These are phyloP conservation scores for Apiotrichum montevideense DNA, from an alignment of 1,284 basidiomycete species.

Conservation along the genomic window DNA sequence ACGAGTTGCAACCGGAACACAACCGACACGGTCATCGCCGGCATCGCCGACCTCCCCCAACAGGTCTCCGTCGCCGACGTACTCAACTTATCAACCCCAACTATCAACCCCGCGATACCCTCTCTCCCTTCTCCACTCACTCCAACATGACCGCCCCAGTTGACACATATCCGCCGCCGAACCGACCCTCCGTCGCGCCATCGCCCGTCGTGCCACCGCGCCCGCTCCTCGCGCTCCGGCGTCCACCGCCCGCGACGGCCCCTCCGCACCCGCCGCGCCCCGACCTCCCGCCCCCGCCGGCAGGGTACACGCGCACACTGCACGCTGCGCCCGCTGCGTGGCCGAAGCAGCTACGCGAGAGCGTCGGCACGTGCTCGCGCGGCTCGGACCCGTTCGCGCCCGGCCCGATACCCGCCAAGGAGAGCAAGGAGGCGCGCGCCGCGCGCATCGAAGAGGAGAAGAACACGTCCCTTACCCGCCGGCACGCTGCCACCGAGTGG, in stretches of 20 bases:
- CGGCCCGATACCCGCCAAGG: constrained; percentile 5
- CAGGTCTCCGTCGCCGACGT: too few species aligned
- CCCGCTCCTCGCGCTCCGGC: neutral
- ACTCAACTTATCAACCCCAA: too few species aligned
- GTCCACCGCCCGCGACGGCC: constrained; percentile 7
- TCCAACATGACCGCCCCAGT: neutral
- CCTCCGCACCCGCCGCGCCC: constrained; percentile 9
- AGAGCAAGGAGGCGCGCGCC: constrained; percentile 31
- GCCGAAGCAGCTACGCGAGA: constrained; percentile 3
- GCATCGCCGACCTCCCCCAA: too few species aligned
- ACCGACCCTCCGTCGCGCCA: constrained; percentile 1
- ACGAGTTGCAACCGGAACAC: too few species aligned
- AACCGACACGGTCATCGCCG: too few species aligned
- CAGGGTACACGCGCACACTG: constrained; percentile 52
- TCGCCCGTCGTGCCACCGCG: neutral
- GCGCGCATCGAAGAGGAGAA: constrained; percentile 22
- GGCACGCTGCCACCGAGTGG: constrained; percentile 8
- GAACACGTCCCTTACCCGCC: constrained; percentile 3
- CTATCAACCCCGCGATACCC: too few species aligned
- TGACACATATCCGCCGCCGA: neutral
- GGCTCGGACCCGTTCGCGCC: constrained; percentile 14
- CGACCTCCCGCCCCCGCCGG: constrained; percentile 33
- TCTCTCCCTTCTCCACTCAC: too few species aligned
- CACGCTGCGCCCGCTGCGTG: constrained; percentile 53
- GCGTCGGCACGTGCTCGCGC: constrained; percentile 30